phyloP scores from a whole-genome alignment of 371 early-diverging fungal genomes.

The Mortierella sp. region DNA sequence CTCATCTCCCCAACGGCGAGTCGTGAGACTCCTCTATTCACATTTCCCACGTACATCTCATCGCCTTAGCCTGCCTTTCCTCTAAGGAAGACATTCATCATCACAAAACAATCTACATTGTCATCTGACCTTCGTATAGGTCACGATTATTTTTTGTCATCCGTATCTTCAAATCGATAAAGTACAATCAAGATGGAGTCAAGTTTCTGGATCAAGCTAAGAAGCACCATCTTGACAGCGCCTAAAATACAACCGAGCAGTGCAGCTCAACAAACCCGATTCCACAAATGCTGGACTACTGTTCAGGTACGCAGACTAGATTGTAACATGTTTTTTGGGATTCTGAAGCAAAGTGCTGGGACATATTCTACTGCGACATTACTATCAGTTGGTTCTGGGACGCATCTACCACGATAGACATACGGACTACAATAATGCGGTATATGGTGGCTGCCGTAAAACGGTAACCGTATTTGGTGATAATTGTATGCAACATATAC shows the following conservation, averaged over 20 bases:
- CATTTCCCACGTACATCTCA: background rate
- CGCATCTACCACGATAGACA: too few species aligned
- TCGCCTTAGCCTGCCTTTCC: background rate
- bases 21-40: background rate
- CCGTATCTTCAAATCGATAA: background rate
- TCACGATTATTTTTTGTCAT: background rate
- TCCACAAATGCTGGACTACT: conserved; percentile 83
- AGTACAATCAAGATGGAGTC: conserved; percentile 32
- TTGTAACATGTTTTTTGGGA: background rate
- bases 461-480: too few species aligned
- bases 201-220: conserved; percentile 55
- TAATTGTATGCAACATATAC: too few species aligned
- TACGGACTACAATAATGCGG: background rate
- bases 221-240: conserved; percentile 71
- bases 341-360: background rate
- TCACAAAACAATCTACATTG: background rate
- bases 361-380: background rate
- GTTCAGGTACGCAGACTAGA: conserved; percentile 66
- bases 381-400: too few species aligned
- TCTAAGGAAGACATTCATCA: background rate
- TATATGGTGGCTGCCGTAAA: too few species aligned
- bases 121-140: conserved; percentile 5
- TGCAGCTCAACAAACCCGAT: conserved; percentile 77
- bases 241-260: conserved; percentile 74
- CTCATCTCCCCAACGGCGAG: background rate